Conservation (phyloP, 768 basidiomycete genomes). For the Lactarius psammicola region DNA sequence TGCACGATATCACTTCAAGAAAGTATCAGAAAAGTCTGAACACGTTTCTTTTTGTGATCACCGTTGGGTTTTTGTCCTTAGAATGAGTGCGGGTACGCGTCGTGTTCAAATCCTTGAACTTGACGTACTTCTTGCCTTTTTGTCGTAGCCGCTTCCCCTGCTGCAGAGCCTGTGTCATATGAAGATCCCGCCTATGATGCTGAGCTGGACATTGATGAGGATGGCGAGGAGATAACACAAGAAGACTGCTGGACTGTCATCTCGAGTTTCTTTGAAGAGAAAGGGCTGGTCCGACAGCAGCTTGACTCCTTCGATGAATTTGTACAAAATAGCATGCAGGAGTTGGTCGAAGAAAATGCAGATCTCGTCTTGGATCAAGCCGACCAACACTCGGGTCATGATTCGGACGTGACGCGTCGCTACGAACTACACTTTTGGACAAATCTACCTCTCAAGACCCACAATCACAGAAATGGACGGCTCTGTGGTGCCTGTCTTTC, state of each 20-base stretch:
- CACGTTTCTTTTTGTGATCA: conserved; percentile 25
- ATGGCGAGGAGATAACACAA: conserved; percentile 81
- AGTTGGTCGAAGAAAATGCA: conserved; percentile 95
- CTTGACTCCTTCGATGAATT: conserved; percentile 99
- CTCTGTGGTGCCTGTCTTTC: conserved; percentile 88
- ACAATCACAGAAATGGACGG: conserved; percentile 96
- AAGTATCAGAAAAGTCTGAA: neutral
- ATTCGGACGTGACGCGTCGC: conserved; percentile 76
- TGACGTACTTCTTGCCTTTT: conserved; percentile 22
- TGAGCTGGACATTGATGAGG: conserved; percentile 51
- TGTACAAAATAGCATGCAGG: conserved; percentile 99
- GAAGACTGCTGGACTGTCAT: conserved; percentile 97
- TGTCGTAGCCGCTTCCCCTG: conserved; percentile 28
- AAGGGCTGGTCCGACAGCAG: conserved; percentile 96
- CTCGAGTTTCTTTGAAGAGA: conserved; percentile 93
- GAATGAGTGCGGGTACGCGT: conserved; percentile 30
- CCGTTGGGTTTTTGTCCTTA: conserved; percentile 22
- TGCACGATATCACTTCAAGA: conserved; percentile 2
- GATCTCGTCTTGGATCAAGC: conserved; percentile 95
- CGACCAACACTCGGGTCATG: conserved; percentile 91
- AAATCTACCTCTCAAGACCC: conserved; percentile 94
- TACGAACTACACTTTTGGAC: conserved; percentile 97
- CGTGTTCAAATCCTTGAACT: conserved; percentile 17
- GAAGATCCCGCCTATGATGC: conserved; percentile 59
- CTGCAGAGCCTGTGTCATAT: conserved; percentile 35